Conservation (phyloP, 106 monocot species). For the Vanilla planifolia region DNA sequence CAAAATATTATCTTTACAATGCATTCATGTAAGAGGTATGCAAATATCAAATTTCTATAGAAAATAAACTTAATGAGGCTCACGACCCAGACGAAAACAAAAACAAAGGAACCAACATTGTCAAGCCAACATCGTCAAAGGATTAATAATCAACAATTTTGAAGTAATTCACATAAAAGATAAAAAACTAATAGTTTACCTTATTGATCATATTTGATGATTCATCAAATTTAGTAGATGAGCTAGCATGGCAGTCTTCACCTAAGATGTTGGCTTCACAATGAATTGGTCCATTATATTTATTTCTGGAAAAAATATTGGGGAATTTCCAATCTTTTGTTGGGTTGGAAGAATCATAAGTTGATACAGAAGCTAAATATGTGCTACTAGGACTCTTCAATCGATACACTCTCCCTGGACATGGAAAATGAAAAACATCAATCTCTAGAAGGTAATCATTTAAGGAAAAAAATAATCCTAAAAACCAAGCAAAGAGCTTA, state of each 20-base stretch:
- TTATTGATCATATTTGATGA: constrained; percentile 6
- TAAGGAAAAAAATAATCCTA: neutral
- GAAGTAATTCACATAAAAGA: too few species aligned
- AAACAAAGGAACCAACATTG: too few species aligned
- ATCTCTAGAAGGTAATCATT: neutral
- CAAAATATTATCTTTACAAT: too few species aligned
- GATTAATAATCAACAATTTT: too few species aligned
- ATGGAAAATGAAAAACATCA: constrained; percentile 6
- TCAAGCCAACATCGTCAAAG: too few species aligned
- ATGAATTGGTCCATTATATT: neutral
- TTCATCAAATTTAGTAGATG: constrained; percentile 8
- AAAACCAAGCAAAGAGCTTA: neutral
- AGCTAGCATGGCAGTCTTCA: neutral
- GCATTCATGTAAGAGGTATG: too few species aligned
- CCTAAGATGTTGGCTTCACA: constrained; percentile 10
- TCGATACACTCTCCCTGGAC: constrained; percentile 74
- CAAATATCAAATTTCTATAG: too few species aligned
- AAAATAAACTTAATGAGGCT: too few species aligned
- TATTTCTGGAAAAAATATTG: constrained; percentile 22
- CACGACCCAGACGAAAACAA: too few species aligned
- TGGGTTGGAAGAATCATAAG: constrained; percentile 83
- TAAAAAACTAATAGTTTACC: constrained; percentile 18
- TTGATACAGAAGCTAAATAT: constrained; percentile 54
- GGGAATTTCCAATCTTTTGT: constrained; percentile 94
- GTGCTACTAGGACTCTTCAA: constrained; percentile 54